Conservation (phyloP, 345 rosid genomes). For the Hypericum androsaemum region DNA sequence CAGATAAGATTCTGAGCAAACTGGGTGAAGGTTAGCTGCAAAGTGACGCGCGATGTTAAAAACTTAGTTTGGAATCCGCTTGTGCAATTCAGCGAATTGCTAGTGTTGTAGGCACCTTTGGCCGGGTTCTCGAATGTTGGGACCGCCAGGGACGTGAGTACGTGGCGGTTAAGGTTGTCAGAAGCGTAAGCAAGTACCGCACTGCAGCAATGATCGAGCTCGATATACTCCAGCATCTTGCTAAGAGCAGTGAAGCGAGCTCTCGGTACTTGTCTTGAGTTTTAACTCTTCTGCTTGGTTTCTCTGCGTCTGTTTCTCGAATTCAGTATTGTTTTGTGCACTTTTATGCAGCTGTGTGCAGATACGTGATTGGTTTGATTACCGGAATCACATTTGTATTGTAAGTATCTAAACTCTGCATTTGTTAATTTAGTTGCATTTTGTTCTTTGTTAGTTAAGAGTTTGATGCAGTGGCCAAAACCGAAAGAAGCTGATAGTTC, state of each 20-base stretch:
- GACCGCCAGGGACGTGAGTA: slow-evolving; percentile 51
- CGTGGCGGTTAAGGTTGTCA: slow-evolving; percentile 60
- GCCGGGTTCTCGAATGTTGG: slow-evolving; percentile 86
- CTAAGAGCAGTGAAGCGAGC: slow-evolving; percentile 41
- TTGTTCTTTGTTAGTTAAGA: background rate
- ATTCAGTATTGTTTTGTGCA: slow-evolving; percentile 5
- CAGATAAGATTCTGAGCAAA: slow-evolving; percentile 68
- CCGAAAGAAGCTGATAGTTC: too few relatives aligned
- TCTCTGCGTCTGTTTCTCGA: background rate
- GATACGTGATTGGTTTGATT: slow-evolving; percentile 64
- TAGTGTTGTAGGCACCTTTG: slow-evolving; percentile 82
- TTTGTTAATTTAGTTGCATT: slow-evolving; percentile 3
- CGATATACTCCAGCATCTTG: slow-evolving; percentile 52
- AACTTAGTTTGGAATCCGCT: slow-evolving; percentile 37
- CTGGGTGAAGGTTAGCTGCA: slow-evolving; percentile 87
- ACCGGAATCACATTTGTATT: slow-evolving; percentile 63
- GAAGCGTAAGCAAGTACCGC: slow-evolving; percentile 55
- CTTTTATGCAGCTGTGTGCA: slow-evolving; percentile 57
- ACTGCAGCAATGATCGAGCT: slow-evolving; percentile 73
- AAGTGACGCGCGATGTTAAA: slow-evolving; percentile 38
- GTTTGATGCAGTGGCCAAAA: slow-evolving; percentile 2
- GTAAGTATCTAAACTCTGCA: slow-evolving; percentile 37
- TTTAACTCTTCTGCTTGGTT: background rate
- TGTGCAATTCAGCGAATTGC: slow-evolving; percentile 59
- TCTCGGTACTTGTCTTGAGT: slow-evolving; percentile 33